These are phyloP conservation scores for Taxillus chinensis DNA, from an alignment of 164 flowering plant genomes.

Conservation along the genomic window DNA sequence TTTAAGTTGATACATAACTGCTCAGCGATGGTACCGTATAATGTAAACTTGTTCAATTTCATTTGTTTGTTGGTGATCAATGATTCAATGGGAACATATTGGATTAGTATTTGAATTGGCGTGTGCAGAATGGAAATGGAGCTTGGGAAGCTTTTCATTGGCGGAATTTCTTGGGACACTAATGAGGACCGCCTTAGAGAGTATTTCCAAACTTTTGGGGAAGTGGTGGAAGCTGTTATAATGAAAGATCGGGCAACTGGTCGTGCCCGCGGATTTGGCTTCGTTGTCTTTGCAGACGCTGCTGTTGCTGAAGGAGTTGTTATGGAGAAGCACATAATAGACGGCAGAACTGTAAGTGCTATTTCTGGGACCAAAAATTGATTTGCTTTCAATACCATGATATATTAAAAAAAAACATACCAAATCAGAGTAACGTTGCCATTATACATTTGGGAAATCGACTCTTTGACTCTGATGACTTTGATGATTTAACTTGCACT, in stretches of 20 bases:
- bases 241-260: conserved; percentile 90
- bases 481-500: background rate
- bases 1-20: too few species aligned
- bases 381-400: background rate
- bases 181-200: conserved; percentile 70
- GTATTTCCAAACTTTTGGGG: conserved; percentile 64
- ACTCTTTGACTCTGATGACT: background rate
- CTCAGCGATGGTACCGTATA: too few species aligned
- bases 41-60: too few species aligned
- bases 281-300: conserved; percentile 81
- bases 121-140: conserved; percentile 54
- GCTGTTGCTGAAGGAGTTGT: conserved; percentile 69
- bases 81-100: background rate
- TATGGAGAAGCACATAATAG: conserved; percentile 59
- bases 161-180: conserved; percentile 95
- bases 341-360: conserved; percentile 72
- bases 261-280: conserved; percentile 90
- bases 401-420: background rate
- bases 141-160: conserved; percentile 73
- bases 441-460: background rate
- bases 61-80: too few species aligned
- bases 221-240: conserved; percentile 72
- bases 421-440: background rate
- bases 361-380: too few species aligned
- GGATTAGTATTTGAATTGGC: conserved; percentile 1